Evolutionary conservation across 805 yeast species (phyloP), one percentile per base, ranked within the genome.

Genomic region (Yamadazyma akitaensis): DNA sequence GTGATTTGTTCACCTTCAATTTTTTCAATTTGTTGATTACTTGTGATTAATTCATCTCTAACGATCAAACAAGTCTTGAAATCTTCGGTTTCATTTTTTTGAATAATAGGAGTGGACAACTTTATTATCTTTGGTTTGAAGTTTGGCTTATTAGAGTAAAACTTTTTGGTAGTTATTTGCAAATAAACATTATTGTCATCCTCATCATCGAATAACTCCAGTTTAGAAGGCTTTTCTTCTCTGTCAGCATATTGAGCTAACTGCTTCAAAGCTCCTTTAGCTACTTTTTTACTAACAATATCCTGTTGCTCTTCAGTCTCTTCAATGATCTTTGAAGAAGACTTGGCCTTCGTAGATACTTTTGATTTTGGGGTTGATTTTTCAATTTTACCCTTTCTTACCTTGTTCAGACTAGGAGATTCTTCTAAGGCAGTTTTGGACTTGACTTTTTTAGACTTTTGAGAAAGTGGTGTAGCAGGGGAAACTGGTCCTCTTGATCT

Each of bases 161-260:
- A 84, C 58, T 82, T 80, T 58, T 82, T 84, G 57, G 84, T 77
- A 28, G 84, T 80, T 35, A 86, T 70, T 49, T 81, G 82, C 46
- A 90, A 67, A 57, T 73, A 82, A 42, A 88, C 62, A 34, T 72
- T 67, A 37, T 76, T 77, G 37, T 73, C 77, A 10, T 75, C 82
- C 41, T 64, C 70, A 25, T 67, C 73, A 40, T 66, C 74, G 41
- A 65, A 69, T 51, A 84, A 82, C 51, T 88, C 74, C 51, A 79
- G 48, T 33, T 58, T 56, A 19, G 54, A 47, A 21, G 62, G 66
- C 14, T 61, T 63, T 5, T 64, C 61, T 19, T 55, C 52, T 40
- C 66, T 62, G 25, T 71, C 62, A 43, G 77, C 62, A 64, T 76
- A 89, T 61, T 85, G 84, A 46, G 72, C 68, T 59, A 94, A 76